These are phyloP conservation scores for Capronia coronata DNA, from an alignment of 2,329 filamentous ascomycete genomes.

Conservation along the genomic window DNA sequence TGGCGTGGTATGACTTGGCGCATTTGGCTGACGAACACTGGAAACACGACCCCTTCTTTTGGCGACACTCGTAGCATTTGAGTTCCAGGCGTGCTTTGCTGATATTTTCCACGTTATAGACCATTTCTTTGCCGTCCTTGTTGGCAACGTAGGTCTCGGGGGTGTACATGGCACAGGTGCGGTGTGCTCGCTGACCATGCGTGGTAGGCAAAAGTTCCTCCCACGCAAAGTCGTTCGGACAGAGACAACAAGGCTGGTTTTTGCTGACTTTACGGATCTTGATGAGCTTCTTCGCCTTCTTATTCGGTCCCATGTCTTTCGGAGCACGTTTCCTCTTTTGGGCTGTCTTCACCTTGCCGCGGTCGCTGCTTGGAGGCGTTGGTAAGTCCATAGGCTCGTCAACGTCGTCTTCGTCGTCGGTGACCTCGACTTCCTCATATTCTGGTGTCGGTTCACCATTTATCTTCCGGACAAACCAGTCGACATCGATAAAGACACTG, in stretches of 20 bases:
- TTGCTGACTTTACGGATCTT: conserved; percentile 60
- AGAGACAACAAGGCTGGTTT: conserved; percentile 68
- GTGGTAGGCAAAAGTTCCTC: conserved; percentile 81
- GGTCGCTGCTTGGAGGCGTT: conserved; percentile 70
- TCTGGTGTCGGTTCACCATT: conserved; percentile 67
- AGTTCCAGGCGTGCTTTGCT: conserved; percentile 81
- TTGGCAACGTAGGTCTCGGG: conserved; percentile 84
- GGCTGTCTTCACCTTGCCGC: conserved; percentile 52
- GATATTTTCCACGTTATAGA: conserved; percentile 74
- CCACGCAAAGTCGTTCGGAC: conserved; percentile 79
- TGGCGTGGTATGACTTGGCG: conserved; percentile 86
- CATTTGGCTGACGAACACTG: conserved; percentile 96
- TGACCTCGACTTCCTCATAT: conserved; percentile 43
- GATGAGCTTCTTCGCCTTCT: conserved; percentile 68
- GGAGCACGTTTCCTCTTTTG: conserved; percentile 62
- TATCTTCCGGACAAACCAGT: conserved; percentile 89
- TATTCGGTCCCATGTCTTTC: conserved; percentile 35
- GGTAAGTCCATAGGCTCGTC: conserved; percentile 64
- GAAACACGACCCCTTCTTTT: conserved; percentile 91
- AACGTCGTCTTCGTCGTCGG: conserved; percentile 59
- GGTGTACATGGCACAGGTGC: conserved; percentile 81
- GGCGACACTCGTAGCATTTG: conserved; percentile 91
- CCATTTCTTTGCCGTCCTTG: conserved; percentile 60
- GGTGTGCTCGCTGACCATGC: conserved; percentile 78
- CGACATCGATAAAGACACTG: conserved; percentile 96